phyloP scores from a whole-genome alignment of 192 early-diverging fungal genomes.

The Powellomyces hirtus region DNA sequence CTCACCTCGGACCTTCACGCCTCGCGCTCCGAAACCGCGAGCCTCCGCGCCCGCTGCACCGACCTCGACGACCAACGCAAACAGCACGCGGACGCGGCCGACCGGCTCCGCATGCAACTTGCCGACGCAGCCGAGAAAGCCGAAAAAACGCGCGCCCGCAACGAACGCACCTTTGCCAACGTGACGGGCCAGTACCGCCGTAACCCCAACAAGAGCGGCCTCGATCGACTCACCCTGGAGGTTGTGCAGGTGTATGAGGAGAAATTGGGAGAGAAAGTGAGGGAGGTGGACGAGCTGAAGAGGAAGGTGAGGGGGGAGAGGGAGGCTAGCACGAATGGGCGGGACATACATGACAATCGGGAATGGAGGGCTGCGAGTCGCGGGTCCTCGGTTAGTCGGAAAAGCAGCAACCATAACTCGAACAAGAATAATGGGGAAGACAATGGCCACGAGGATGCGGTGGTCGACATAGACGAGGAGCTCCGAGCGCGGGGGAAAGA shows the following conservation, averaged over 20 bases:
- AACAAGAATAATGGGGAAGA: too few species aligned
- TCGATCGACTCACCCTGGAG: constrained; percentile 42
- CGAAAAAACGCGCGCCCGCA: constrained; percentile 25
- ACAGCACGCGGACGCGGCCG: constrained; percentile 1
- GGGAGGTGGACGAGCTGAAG: too few species aligned
- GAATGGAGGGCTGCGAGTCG: too few species aligned
- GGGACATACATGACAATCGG: too few species aligned
- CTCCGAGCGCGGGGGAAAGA: too few species aligned
- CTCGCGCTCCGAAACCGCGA: not conserved
- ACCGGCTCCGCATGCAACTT: constrained; percentile 10
- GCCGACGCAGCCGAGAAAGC: constrained; percentile 13
- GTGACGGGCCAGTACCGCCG: constrained; percentile 28
- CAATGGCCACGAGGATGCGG: too few species aligned
- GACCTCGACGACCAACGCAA: not conserved
- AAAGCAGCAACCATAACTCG: too few species aligned
- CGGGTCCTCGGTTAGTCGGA: too few species aligned
- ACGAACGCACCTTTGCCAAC: constrained; percentile 30
- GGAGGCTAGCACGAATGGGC: too few species aligned
- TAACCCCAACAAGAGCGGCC: constrained; percentile 34
- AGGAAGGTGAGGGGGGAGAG: too few species aligned
- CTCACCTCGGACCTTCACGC: constrained; percentile 5
- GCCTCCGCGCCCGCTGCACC: not conserved
- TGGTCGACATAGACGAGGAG: too few species aligned
- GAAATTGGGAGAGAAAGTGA: too few species aligned
- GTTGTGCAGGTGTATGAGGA: constrained; percentile 44